phyloP scores from a whole-genome alignment of 306 rosid species.

The Adenanthera pavonina region DNA sequence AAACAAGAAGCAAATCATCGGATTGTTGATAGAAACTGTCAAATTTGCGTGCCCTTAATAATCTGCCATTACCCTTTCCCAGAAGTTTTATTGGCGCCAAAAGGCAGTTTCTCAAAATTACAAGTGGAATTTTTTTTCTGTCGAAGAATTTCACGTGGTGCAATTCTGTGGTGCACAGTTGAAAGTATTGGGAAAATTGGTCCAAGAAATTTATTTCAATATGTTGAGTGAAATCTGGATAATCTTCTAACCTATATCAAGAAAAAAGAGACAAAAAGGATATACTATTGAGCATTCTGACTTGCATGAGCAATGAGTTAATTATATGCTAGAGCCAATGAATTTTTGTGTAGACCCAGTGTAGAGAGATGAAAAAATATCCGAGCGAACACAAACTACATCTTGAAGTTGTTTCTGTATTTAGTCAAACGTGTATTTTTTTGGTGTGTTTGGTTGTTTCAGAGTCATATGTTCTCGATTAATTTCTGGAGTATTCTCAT shows the following conservation, averaged over 20 bases:
- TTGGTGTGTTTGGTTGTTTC: background rate
- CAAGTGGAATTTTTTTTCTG: background rate
- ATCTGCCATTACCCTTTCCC: background rate
- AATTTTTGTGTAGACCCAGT: background rate
- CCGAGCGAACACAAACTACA: background rate
- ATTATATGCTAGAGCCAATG: background rate
- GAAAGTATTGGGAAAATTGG: background rate
- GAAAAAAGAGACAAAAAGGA: background rate
- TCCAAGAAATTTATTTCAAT: slow-evolving; percentile 12
- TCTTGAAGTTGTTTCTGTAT: background rate
- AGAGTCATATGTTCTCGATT: background rate
- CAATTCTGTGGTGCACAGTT: slow-evolving; percentile 21
- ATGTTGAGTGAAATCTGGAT: background rate
- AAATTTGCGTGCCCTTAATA: background rate
- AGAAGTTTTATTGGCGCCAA: slow-evolving; percentile 28
- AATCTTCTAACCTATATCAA: background rate
- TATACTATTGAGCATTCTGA: slow-evolving; percentile 1
- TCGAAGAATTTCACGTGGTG: background rate
- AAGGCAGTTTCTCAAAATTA: background rate
- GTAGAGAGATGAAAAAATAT: background rate
- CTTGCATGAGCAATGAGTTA: background rate
- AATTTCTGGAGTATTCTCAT: background rate
- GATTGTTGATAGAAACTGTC: background rate
- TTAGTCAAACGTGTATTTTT: background rate
- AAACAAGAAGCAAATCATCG: background rate